Conservation (phyloP, 768 basidiomycete genomes). For the Termitomyces sp. region DNA sequence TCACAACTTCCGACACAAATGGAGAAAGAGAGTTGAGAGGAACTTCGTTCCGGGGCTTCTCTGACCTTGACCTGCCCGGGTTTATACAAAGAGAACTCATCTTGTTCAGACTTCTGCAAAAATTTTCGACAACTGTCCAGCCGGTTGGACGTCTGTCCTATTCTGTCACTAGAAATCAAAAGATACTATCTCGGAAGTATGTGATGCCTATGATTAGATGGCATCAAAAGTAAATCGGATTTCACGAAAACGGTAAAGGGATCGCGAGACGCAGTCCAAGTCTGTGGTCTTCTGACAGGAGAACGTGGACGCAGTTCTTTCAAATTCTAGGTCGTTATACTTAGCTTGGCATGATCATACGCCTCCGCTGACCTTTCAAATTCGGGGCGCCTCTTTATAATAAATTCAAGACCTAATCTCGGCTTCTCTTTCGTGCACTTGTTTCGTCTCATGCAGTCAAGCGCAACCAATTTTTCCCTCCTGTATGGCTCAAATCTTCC, state of each 20-base stretch:
- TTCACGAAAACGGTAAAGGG: neutral
- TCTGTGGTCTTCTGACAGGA: slow-evolving; percentile 21
- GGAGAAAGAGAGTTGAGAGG: slow-evolving; percentile 6
- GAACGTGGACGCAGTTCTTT: slow-evolving; percentile 16
- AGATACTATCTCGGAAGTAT: neutral
- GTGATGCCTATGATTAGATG: slow-evolving; percentile 13
- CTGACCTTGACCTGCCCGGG: neutral
- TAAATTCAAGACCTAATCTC: slow-evolving; percentile 10
- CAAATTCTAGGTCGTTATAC: slow-evolving; percentile 1
- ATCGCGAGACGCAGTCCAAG: slow-evolving; percentile 4
- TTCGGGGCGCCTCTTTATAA: slow-evolving; percentile 6
- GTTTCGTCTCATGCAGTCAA: slow-evolving; percentile 6
- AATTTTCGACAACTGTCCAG: neutral
- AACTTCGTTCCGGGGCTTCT: neutral
- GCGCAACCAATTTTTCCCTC: neutral
- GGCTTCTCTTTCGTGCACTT: slow-evolving; percentile 7
- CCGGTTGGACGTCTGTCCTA: too few species aligned
- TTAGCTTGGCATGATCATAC: slow-evolving; percentile 12
- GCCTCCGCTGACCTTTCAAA: slow-evolving; percentile 12
- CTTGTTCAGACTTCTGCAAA: neutral
- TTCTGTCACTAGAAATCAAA: neutral
- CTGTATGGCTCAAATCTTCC: neutral
- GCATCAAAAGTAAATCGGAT: neutral
- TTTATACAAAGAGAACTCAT: neutral
- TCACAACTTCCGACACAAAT: slow-evolving; percentile 10